Evolutionary conservation across 257 asterid genomes (phyloP), one percentile per base, ranked within the genome.

Genomic region (Mitragyna speciosa): DNA sequence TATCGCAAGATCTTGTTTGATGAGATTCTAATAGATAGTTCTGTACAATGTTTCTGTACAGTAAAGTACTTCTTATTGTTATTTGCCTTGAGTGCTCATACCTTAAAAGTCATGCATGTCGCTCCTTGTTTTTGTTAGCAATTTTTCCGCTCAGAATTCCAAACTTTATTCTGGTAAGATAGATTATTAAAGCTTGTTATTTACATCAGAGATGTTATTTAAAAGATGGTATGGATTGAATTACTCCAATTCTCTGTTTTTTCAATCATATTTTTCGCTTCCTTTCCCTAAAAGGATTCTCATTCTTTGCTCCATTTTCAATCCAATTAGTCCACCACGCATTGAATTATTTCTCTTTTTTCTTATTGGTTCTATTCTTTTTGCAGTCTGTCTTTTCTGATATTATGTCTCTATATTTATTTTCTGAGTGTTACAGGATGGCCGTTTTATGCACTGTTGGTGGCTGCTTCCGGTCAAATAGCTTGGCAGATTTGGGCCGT

Each of bases 401-500:
- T 77, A 48, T 52, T 66, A 22, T 49, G 26, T 58, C 11, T 58
- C 7, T 22, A 2, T 22, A 2, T 20, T 4, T 12, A 5, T 49
- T 28, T 77, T 69, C n/a, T 79, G 77, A 76, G 75, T 82, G 81
- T 77, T 74, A 71, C 88, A 93, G 98, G 85, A 75, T 90, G 94
- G 97, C 94, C 96, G 28, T 95, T 87, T 85, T 95, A 89, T 82
- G 52, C 85, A 73, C 87, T 88, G 83, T 75, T 95, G 82, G 75
- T 78, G 41, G 91, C 90, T 78, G 98, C 93, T 64, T 87, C 96
- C 70, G 75, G 83, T 67, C 98, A 95, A 52, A 85, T 95, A 82
- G 89, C 92, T 58, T 95, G 98, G 98, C 98, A 93, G 85, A 95
- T 93, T 74, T 83, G 79, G 83, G 88, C 89, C 0, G 98, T 89